Conservation (phyloP, 495 filamentous ascomycete genomes). For the Aspergillus wentii region DNA sequence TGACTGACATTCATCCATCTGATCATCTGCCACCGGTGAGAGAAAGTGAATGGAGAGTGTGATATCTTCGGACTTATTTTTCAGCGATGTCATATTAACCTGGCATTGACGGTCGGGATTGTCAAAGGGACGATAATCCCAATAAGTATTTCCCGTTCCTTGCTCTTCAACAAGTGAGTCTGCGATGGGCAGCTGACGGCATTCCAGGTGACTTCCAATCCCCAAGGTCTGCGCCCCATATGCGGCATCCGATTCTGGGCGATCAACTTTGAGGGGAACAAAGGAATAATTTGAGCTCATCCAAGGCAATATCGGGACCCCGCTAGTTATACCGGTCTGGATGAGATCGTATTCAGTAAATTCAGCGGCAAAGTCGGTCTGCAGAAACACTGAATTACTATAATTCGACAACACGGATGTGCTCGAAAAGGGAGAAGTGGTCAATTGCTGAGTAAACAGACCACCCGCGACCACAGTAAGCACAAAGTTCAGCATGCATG, state of each 20-base stretch:
- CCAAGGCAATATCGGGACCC: conserved; percentile 33
- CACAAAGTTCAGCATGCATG: conserved; percentile 30
- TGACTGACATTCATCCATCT: conserved; percentile 28
- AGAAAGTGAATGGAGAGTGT: conserved; percentile 35
- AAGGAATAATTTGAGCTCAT: conserved; percentile 32
- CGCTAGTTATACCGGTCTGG: conserved; percentile 36
- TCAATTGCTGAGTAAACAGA: conserved; percentile 33
- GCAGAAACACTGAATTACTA: conserved; percentile 27
- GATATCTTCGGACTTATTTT: conserved; percentile 20
- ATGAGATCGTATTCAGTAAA: conserved; percentile 39
- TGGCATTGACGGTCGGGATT: conserved; percentile 22
- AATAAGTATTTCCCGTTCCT: conserved; percentile 14
- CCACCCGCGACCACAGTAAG: conserved; percentile 34
- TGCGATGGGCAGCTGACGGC: conserved; percentile 14
- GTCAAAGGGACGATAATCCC: conserved; percentile 24
- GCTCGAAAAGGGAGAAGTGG: conserved; percentile 21
- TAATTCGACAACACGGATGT: conserved; percentile 24
- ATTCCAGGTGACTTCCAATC: conserved; percentile 27
- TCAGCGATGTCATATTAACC: conserved; percentile 21
- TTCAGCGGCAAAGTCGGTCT: conserved; percentile 32
- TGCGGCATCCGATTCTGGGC: conserved; percentile 18
- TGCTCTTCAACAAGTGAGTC: conserved; percentile 11
- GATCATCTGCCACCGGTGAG: conserved; percentile 18
- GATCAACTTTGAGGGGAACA: conserved; percentile 22
- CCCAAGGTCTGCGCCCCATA: conserved; percentile 31